Percentiles rank a stretch among this genome's conserved stretches.
Conservation (phyloP, 1,139 yeast genomes). For the Pichia sp. region DNA sequence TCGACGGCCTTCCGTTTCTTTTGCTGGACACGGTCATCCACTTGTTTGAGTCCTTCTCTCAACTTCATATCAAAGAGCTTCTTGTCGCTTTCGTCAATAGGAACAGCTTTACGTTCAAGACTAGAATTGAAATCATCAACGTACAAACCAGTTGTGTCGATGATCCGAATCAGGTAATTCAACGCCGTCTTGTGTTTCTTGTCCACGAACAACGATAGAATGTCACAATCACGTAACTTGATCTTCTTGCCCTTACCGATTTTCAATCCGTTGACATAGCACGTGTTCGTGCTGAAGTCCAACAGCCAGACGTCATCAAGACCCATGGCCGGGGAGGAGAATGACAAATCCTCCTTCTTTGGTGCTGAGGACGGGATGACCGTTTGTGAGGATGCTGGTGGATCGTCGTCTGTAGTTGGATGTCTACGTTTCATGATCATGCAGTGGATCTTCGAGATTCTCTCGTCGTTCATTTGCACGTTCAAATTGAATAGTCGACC, state of each 20-base stretch:
- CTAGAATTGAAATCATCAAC: constrained; percentile 6
- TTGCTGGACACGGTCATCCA: constrained; percentile 1
- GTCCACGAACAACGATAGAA: constrained; percentile 64
- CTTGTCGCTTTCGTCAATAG: constrained; percentile 14
- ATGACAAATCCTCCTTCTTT: constrained; percentile 27
- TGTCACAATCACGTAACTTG: constrained; percentile 62
- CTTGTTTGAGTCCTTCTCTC: constrained; percentile 13
- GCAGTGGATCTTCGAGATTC: constrained; percentile 86
- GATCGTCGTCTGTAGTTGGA: constrained; percentile 36
- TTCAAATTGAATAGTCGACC: constrained; percentile 61
- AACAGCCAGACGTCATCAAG: constrained; percentile 78
- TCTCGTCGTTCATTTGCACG: constrained; percentile 59
- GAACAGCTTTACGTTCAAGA: constrained; percentile 2
- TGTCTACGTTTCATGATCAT: constrained; percentile 60
- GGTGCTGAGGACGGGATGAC: too few relatives aligned
- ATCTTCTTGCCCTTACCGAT: constrained; percentile 65
- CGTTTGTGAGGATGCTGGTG: not conserved
- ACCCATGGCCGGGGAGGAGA: constrained; percentile 62
- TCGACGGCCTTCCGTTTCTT: constrained; percentile 16
- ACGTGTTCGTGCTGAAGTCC: constrained; percentile 78
- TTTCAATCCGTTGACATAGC: constrained; percentile 60
- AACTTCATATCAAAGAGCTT: constrained; percentile 12
- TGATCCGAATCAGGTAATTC: constrained; percentile 50
- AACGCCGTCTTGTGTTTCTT: constrained; percentile 47
- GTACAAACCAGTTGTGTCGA: constrained; percentile 51